Conservation (phyloP, 495 filamentous ascomycete species). For the Tuber indicum region DNA sequence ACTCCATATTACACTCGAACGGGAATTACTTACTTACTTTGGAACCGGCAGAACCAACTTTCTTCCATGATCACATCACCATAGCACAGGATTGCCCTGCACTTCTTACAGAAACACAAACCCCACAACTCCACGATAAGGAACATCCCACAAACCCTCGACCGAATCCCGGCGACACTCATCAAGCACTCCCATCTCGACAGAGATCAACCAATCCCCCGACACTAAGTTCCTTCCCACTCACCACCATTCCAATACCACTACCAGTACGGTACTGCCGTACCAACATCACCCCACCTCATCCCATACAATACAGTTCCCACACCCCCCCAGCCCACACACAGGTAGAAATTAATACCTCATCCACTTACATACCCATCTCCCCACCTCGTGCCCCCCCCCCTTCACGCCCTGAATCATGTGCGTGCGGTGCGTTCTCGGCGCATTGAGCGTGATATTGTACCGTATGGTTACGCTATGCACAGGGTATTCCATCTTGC, state of each 20-base stretch:
- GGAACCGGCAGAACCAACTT: not conserved
- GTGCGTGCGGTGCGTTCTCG: not conserved
- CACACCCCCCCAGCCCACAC: not conserved
- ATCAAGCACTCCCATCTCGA: not conserved
- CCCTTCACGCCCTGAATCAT: not conserved
- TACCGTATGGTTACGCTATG: not conserved
- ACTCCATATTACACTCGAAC: not conserved
- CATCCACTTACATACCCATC: not conserved
- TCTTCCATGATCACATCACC: not conserved
- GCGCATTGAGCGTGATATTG: not conserved
- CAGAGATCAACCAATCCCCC: not conserved
- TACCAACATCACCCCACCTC: not conserved
- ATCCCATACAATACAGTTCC: not conserved
- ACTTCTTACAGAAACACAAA: not conserved
- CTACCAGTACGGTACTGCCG: too few relatives aligned
- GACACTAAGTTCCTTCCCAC: not conserved
- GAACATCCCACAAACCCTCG: not conserved
- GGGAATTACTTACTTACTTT: not conserved
- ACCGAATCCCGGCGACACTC: not conserved
- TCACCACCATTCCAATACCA: not conserved
- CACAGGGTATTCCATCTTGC: not conserved
- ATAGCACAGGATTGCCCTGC: not conserved
- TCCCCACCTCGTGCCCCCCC: not conserved
- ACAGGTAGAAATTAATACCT: conserved; percentile 2
- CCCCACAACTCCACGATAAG: not conserved